These are phyloP conservation scores for Chlamydomonas urium DNA, from an alignment of 139 green algal genomes.

Conservation along the genomic window DNA sequence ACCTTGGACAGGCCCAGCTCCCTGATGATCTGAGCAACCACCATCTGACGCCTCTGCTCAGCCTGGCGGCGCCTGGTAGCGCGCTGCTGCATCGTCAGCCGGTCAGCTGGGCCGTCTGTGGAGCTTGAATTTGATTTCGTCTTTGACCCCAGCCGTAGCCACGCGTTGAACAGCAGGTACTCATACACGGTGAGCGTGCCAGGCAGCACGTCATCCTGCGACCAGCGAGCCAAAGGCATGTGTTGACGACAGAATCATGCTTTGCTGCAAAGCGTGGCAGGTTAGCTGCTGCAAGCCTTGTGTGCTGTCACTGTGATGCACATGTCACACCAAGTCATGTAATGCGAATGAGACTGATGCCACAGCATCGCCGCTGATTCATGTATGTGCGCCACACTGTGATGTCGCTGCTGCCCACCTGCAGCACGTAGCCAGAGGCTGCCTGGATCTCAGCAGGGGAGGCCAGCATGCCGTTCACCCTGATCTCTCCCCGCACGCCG, in stretches of 20 bases:
- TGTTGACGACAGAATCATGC: neutral
- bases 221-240: too few species aligned
- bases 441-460: neutral
- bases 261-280: neutral
- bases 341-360: too few species aligned
- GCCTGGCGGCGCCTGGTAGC: neutral
- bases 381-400: too few species aligned
- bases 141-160: conserved; percentile 28
- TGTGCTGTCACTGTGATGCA: neutral
- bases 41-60: neutral
- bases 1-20: conserved; percentile 56
- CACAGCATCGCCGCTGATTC: too few species aligned
- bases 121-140: neutral
- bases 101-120: too few species aligned
- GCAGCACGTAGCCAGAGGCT: conserved; percentile 4
- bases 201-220: conserved; percentile 64
- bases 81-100: too few species aligned
- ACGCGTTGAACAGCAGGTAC: conserved; percentile 57
- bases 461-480: neutral
- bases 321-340: too few species aligned
- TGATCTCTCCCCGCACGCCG: conserved; percentile 27
- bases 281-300: neutral
- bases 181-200: conserved; percentile 60
- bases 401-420: conserved; percentile 6
- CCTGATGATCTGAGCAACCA: conserved; percentile 32